These are phyloP conservation scores for Suillus weaverae DNA, from an alignment of 768 basidiomycete genomes.

Conservation along the genomic window DNA sequence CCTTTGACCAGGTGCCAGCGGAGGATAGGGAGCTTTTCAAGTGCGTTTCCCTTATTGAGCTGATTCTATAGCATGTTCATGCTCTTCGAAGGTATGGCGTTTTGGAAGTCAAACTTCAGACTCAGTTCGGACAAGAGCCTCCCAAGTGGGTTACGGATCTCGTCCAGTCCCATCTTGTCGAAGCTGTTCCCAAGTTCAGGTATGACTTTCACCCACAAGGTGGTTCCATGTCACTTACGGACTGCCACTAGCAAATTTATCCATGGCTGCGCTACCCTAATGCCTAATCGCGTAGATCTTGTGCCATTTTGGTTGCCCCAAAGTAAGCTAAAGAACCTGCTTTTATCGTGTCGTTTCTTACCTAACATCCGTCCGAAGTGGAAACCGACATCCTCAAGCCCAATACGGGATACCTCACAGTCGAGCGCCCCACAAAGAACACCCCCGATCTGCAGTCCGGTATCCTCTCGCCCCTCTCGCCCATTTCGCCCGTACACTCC, in stretches of 20 bases:
- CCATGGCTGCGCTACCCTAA: constrained; percentile 90
- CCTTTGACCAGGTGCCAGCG: constrained; percentile 59
- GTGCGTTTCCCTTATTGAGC: constrained; percentile 34
- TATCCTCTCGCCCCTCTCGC: constrained; percentile 30
- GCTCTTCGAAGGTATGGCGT: constrained; percentile 69
- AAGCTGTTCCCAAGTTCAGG: constrained; percentile 98
- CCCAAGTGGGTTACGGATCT: constrained; percentile 96
- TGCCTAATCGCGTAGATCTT: constrained; percentile 91
- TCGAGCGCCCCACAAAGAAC: constrained; percentile 73
- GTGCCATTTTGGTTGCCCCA: constrained; percentile 99
- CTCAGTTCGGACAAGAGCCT: constrained; percentile 92
- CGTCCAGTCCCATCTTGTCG: constrained; percentile 93
- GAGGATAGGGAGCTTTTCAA: constrained; percentile 95
- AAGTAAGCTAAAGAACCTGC: constrained; percentile 46
- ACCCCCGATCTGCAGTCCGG: constrained; percentile 45
- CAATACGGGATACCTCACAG: constrained; percentile 72
- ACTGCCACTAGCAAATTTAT: constrained; percentile 75
- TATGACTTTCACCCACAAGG: constrained; percentile 28
- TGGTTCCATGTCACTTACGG: neutral
- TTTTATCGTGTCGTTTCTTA: neutral
- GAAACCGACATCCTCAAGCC: constrained; percentile 95
- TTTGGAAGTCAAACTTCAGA: constrained; percentile 96
- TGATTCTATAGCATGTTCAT: constrained; percentile 2
- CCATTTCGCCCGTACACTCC: constrained; percentile 26
- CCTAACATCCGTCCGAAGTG: constrained; percentile 49